Conservation (phyloP, 257 asterid genomes). For the Mentha longifolia region DNA sequence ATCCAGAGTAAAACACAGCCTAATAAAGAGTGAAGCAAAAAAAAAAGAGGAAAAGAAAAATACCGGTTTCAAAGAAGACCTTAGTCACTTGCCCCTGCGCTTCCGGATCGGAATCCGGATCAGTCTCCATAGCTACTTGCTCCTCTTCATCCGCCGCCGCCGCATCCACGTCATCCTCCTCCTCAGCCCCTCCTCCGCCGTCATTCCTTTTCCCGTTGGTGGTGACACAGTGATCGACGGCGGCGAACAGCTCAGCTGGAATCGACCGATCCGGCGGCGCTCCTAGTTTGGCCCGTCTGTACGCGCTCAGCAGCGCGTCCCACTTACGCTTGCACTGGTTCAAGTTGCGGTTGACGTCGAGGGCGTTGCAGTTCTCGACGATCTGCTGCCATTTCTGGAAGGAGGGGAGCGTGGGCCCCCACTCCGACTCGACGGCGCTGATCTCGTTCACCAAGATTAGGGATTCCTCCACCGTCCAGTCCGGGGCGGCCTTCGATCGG, state of each 20-base stretch:
- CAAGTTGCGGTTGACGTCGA: constrained; percentile 66
- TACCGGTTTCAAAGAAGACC: constrained; percentile 55
- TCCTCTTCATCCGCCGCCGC: constrained; percentile 35
- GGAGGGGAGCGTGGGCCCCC: constrained; percentile 72
- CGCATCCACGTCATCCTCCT: constrained; percentile 21
- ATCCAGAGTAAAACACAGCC: background rate
- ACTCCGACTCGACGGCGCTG: constrained; percentile 72
- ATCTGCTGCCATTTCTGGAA: constrained; percentile 97
- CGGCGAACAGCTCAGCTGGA: constrained; percentile 57
- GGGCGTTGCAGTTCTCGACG: constrained; percentile 76
- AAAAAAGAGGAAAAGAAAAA: background rate
- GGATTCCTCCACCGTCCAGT: constrained; percentile 75
- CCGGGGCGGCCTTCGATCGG: constrained; percentile 85
- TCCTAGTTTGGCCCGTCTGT: constrained; percentile 47
- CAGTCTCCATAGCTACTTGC: constrained; percentile 52
- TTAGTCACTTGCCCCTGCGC: constrained; percentile 43
- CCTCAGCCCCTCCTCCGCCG: constrained; percentile 32
- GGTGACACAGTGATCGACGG: constrained; percentile 51
- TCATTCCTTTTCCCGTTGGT: constrained; percentile 29
- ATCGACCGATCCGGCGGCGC: constrained; percentile 37
- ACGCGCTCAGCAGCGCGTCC: constrained; percentile 57
- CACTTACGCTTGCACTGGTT: constrained; percentile 85
- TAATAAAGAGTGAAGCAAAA: background rate
- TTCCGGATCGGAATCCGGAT: constrained; percentile 71
- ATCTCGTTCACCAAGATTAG: constrained; percentile 72